These are phyloP conservation scores for Oleoguttula mirabilis DNA, from an alignment of 495 filamentous ascomycete genomes.

Conservation along the genomic window DNA sequence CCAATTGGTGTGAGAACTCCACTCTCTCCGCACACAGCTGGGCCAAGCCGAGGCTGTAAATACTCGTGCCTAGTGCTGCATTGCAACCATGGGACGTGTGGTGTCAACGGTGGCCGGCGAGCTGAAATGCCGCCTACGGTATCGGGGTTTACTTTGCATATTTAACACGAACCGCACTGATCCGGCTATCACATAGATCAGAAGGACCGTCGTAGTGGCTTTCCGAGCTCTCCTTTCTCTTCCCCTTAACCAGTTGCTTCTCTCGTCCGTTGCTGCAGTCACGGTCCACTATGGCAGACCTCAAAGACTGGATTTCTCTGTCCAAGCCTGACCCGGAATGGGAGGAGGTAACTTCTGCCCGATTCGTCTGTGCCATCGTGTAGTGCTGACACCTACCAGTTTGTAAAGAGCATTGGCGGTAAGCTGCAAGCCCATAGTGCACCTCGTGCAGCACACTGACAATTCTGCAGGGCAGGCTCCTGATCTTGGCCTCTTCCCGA, in stretches of 20 bases:
- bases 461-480: constrained; percentile 1
- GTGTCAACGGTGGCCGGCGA: no score
- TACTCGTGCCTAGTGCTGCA: no score
- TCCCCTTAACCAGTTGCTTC: not conserved
- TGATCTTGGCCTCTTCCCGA: constrained; percentile 14
- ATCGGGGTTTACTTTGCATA: no score
- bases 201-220: not conserved
- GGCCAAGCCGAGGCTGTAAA: no score
- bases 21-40: no score
- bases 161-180: no score
- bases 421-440: not conserved
- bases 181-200: no score
- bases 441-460: not conserved
- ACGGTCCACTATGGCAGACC: constrained; percentile 6
- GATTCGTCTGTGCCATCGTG: not conserved
- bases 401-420: not conserved
- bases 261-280: not conserved
- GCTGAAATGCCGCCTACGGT: no score
- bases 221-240: not conserved
- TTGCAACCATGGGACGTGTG: no score
- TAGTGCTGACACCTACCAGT: not conserved
- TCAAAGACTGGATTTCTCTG: constrained; percentile 7
- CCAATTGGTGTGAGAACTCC: no score
- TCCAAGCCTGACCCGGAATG: constrained; percentile 10
- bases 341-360: constrained; percentile 3